Evolutionary conservation across 805 yeast species (phyloP), one percentile per base, ranked within the genome.

Genomic region (Suhomyces prunicola): DNA sequence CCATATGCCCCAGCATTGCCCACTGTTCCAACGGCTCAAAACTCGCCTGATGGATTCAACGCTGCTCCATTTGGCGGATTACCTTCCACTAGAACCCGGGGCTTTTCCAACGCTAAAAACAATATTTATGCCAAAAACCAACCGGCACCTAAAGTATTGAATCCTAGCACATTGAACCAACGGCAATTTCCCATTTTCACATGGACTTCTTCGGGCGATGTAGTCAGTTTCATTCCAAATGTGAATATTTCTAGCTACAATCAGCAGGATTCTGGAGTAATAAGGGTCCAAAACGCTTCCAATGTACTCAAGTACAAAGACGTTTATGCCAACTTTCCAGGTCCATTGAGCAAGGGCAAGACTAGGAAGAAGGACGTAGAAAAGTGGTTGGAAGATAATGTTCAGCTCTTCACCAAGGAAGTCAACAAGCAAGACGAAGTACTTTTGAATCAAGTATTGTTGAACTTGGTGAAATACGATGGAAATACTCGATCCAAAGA

Each of bases 131-230:
- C 52, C 26, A 51, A 54, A 19, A 50, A 51, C 10, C 67, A 61
- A 42, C 65, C 63, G n/a, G 62, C 57, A 33, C 67, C 58, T 50
- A 68, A 62, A 44, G 57, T 75, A 6, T 69, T 71, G 29, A 79
- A 84, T 55, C 87, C 88, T 6, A 80, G 79, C 49, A 80, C 83
- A 23, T 66, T 86, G 49, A 67, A 76, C 23, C 68, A 72, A 46
- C 76, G 87, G 51, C 96, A 88, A 63, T 87, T 87, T 69, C 96
- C 97, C 0, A 64, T 90, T 33, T 87, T 89, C 64, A 76, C 79
- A 53, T 90, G 94, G 87, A 67, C 72, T 48, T 54, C 58, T 27
- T 66, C 74, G 1, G 66, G 63, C 27, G 65, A 62, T n/a, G 66
- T 66, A 3, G 69, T 61, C 1, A 51, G 54, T 19, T 60, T 74